phyloP scores from a whole-genome alignment of 2,329 filamentous ascomycete species.

The Periconia sp. region DNA sequence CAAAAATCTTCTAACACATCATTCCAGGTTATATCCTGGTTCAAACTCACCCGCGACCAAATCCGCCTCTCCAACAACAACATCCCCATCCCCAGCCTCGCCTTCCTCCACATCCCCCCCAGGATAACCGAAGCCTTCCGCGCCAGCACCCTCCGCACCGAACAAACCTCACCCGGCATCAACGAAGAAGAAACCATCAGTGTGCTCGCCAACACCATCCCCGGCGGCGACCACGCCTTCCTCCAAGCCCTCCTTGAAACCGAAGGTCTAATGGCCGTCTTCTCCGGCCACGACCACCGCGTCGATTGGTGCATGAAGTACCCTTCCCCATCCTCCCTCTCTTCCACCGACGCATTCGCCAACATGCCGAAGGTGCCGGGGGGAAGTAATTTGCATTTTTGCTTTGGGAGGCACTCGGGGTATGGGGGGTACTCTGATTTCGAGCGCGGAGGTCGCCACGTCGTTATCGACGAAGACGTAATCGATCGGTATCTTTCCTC shows the following conservation, averaged over 20 bases:
- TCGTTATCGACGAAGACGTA: slow-evolving; percentile 53
- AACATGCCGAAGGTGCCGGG: slow-evolving; percentile 23
- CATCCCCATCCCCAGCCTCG: slow-evolving; percentile 51
- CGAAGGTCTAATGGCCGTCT: slow-evolving; percentile 49
- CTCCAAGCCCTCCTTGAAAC: slow-evolving; percentile 63
- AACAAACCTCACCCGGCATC: slow-evolving; percentile 46
- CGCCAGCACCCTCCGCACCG: slow-evolving; percentile 52
- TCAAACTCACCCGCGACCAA: slow-evolving; percentile 16
- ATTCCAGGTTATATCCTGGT: slow-evolving; percentile 30
- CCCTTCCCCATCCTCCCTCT: neutral
- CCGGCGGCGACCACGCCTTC: slow-evolving; percentile 59
- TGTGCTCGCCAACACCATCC: slow-evolving; percentile 36
- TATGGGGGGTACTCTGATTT: slow-evolving; percentile 70
- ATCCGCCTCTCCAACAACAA: slow-evolving; percentile 31
- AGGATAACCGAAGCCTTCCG: slow-evolving; percentile 36
- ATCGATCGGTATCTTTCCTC: neutral
- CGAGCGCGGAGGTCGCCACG: slow-evolving; percentile 62
- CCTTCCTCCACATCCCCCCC: slow-evolving; percentile 58
- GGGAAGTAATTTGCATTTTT: slow-evolving; percentile 52
- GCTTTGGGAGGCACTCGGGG: slow-evolving; percentile 67
- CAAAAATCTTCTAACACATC: neutral
- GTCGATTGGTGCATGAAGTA: slow-evolving; percentile 20
- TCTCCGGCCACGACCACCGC: slow-evolving; percentile 68
- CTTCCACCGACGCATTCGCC: slow-evolving; percentile 18
- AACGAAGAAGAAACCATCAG: slow-evolving; percentile 27